Base-by-base conservation (phyloP, 2,329 filamentous ascomycete species). In the Phaeoacremonium minimum region DNA sequence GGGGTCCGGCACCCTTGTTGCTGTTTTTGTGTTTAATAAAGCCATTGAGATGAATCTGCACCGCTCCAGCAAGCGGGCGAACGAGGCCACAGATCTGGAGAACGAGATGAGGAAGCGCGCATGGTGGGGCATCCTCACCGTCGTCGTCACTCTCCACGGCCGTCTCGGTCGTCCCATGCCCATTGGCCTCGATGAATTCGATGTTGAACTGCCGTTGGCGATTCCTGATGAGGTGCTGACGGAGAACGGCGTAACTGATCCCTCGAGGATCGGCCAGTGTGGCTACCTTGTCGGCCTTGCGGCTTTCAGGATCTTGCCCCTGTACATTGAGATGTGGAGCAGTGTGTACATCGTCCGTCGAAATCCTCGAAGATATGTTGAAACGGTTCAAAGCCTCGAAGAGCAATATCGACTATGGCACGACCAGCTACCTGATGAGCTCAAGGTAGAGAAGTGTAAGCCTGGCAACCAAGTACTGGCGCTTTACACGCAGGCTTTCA, bases 101-200 rank as follows among this genome's bases (percentile, higher is more conserved):
- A 76, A 85, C 41, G 87, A 94, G 41, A 72, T 90, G 58, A 75
- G 87, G 16, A 90, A 90, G 61, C 73, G 87, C 13, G 71, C 81
- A 1, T 94, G 87, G 68, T 94, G 86, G 84, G 71, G 71, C 6
- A 69, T 90, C 9, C 61, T 89, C 28, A 67, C 73, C 5, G 69
- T 89, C 12, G 73, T 80, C 41, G 69, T 85, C 8, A 78, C 77
- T n/a, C 65, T 91, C 8, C 80, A 80, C 47, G 85, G 85, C 15
- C 86, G 85, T 40, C 75, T 90, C 22, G 87, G 87, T 14, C 73
- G 82, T 13, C 87, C 87, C 2, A 85, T 93, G 74, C 77, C 82
- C 2, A 73, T 93, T 32, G 75, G 78, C 9, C 64, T 81, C 4
- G 79, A 86, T 35, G 86, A 93, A 45, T 84, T 89, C 47, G 87